These are phyloP conservation scores for Naganishia vaughanmartiniae DNA, from an alignment of 768 basidiomycete species.

Conservation along the genomic window DNA sequence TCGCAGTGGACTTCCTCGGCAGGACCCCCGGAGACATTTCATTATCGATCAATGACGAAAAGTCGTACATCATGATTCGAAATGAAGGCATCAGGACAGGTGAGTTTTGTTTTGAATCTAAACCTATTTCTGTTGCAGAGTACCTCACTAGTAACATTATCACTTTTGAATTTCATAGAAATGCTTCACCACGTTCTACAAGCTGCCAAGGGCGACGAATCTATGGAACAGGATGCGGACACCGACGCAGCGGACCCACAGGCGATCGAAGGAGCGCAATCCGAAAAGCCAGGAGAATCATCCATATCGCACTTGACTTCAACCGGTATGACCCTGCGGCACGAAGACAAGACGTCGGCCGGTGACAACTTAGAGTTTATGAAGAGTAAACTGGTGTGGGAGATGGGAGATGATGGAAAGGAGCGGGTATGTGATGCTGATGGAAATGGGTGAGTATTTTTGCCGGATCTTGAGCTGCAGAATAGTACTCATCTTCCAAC, in stretches of 20 bases:
- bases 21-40: constrained; percentile 89
- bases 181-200: constrained; percentile 48
- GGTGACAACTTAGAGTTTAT: constrained; percentile 62
- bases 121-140: not conserved
- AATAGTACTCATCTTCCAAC: not conserved
- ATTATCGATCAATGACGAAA: constrained; percentile 73
- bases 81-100: constrained; percentile 90
- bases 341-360: constrained; percentile 48
- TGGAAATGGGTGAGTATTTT: constrained; percentile 55
- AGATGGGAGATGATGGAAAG: constrained; percentile 69
- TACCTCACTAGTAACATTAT: constrained; percentile 11
- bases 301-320: constrained; percentile 34
- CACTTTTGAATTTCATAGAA: constrained; percentile 51
- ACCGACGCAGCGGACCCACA: not conserved
- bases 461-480: no score
- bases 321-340: constrained; percentile 33
- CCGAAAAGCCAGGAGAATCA: constrained; percentile 6
- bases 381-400: constrained; percentile 65
- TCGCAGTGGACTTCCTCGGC: constrained; percentile 68
- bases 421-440: constrained; percentile 74
- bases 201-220: constrained; percentile 33
- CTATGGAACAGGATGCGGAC: constrained; percentile 18
- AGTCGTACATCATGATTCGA: constrained; percentile 74
- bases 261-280: not conserved
- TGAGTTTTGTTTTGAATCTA: constrained; percentile 50